Base-by-base conservation (phyloP, 192 early-diverging fungal species). In the Coemansia sp. region DNA sequence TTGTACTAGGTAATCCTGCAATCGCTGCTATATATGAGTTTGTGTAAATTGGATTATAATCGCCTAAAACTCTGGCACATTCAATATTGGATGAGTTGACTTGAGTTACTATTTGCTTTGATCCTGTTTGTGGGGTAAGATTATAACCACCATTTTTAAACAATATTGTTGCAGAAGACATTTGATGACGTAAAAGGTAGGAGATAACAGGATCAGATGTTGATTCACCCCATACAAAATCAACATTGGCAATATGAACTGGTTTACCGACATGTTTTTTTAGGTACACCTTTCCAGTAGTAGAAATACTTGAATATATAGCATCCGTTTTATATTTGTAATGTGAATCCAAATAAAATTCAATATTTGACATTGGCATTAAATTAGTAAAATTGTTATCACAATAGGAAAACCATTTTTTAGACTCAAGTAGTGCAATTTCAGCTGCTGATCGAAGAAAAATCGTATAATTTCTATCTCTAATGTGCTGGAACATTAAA, bases 21-120 rank as follows among this genome's bases (percentile, higher is more conserved):
- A 93, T 64, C 54, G 90, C 89, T 44, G 93, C 88, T 82, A 98
- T 86, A 80, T 93, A 94, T 25, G 87, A 86, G 78, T 94, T 94
- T 58, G 87, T 85, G 79, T 98, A 93, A 57, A 95, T 95, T 27
- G 92, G 90, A 63, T 95, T 98, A 67, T 80, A 81, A 57, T 98
- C 95, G 30, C 88, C 85, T 0, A 90, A 90, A 2, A 87, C 80
- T 38, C 78, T 67, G 23, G 93, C 91, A 72, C 94, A 94, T 51
- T 85, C 84, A 25, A 80, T 66, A 79, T 95, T 98, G 63, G 87
- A 84, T 18, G 75, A 71, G 22, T 90, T 89, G 14, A 90, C 86
- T 24, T 14, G 9, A 8, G 45, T 42, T 4, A 27, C 37, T 38
- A 54, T 10, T 21, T 47, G 17, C 2, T 14, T 27, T 4, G 60